Evolutionary conservation across 2,329 filamentous ascomycete genomes (phyloP), one percentile per base, ranked within the genome.

Genomic region (Ceratocystis papillata): DNA sequence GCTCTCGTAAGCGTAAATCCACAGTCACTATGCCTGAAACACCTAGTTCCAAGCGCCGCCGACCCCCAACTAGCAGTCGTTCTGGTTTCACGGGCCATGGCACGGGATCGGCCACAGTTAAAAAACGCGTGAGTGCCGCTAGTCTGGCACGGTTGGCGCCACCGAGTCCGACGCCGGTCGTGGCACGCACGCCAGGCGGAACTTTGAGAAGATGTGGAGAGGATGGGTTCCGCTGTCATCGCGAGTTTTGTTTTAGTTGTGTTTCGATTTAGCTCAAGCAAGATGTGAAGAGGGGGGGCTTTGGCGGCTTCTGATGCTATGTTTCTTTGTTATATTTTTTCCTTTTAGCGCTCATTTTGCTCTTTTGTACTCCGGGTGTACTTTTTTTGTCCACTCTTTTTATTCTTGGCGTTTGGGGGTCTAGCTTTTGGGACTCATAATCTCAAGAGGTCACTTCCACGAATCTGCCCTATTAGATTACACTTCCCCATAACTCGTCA

Each of bases 191-290:
- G 8, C 81, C 81, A 0, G 77, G 80, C 1, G 81, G 81, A 0
- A 78, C 78, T 15, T 69, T 77, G 69, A 75, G 80, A 63, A 75
- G 75, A 15, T 86, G 84, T 67, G 83, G 83, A 2, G 74, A 80
- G 69, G 77, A 79, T 69, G 83, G 80, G 12, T 85, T 81, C 71
- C 75, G 74, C 17, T 86, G 83, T 68, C 79, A 78, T 2, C 76
- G 80, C 65, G 79, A 82, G 68, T 86, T 85, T 73, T 86, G 84
- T 73, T 84, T 87, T 70, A 77, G 76, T 8, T 86, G 83, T 70
- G 74, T 82, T 67, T 76, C 66, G n/a, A 53, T 60, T 20, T 63
- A 62, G 62, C 17, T 12, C 3, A 15, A 20, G 12, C 3, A 50
- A 8, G 5, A 48, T 10, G 15, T 22, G n/a, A 22, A 48, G 2